These are phyloP conservation scores for Acanthamoeba culbertsoni DNA, from an alignment of 208 protist genomes.

Conservation along the genomic window DNA sequence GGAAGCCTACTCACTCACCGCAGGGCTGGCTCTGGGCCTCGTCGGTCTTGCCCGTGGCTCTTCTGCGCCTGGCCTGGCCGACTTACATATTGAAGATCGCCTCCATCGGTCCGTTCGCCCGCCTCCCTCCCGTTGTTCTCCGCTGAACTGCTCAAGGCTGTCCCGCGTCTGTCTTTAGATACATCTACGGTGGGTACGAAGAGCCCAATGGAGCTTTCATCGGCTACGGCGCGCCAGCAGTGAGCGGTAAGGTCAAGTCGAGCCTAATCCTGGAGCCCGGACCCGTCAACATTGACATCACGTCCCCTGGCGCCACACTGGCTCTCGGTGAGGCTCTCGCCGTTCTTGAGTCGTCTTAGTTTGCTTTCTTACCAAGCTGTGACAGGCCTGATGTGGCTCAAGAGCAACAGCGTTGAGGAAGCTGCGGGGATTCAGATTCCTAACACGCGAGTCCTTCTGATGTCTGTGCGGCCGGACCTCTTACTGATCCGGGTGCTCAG, in stretches of 20 bases:
- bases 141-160: background rate
- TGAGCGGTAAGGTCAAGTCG: conserved; percentile 19
- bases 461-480: conserved; percentile 82
- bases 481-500: conserved; percentile 78
- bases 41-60: conserved; percentile 71
- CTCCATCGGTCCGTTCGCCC: conserved; percentile 57
- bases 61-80: conserved; percentile 62
- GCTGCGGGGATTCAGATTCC: conserved; percentile 79
- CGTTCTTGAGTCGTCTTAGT: background rate
- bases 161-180: background rate
- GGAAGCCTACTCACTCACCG: conserved; percentile 73
- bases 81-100: conserved; percentile 75
- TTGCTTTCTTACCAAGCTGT: background rate
- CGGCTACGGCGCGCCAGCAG: background rate
- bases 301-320: conserved; percentile 82
- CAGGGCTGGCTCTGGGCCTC: conserved; percentile 80
- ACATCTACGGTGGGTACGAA: background rate
- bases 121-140: background rate
- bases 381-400: conserved; percentile 83
- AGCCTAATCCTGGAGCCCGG: conserved; percentile 71
- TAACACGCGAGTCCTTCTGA: conserved; percentile 76
- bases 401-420: conserved; percentile 77
- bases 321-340: conserved; percentile 59
- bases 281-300: conserved; percentile 82
- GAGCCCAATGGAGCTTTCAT: background rate